These are phyloP conservation scores for Effrenium voratum DNA, from an alignment of 73 alveolate species.

Conservation along the genomic window DNA sequence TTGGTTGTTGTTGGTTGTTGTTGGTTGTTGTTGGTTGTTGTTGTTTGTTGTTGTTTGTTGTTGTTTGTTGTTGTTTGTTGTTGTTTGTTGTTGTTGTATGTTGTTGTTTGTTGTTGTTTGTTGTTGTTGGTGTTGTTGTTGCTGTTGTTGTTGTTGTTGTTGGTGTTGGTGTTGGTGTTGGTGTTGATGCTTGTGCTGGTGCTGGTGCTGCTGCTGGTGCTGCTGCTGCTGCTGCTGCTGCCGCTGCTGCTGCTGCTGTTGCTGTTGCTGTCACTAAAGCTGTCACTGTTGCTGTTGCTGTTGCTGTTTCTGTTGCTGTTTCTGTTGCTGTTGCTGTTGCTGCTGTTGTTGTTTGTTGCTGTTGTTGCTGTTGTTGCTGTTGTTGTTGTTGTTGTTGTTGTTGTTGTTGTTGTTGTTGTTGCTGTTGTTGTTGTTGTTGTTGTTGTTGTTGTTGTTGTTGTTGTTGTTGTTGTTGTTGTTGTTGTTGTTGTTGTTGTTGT, in stretches of 20 bases:
- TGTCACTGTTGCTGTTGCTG: background rate
- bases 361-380: background rate
- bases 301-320: background rate
- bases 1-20: background rate
- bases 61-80: background rate
- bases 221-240: constrained; percentile 6
- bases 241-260: background rate
- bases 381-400: background rate
- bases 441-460: no score
- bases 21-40: background rate
- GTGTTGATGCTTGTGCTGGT: background rate
- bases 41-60: background rate
- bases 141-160: constrained; percentile 12
- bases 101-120: background rate
- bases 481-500: no score
- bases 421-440: background rate
- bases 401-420: background rate
- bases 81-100: background rate
- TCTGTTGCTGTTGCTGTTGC: background rate
- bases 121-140: background rate
- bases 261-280: background rate
- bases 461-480: no score
- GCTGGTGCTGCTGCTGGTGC: background rate
- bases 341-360: background rate
- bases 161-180: background rate